phyloP scores from a whole-genome alignment of 2,329 filamentous ascomycete genomes.

The Penicillium rolfsii region DNA sequence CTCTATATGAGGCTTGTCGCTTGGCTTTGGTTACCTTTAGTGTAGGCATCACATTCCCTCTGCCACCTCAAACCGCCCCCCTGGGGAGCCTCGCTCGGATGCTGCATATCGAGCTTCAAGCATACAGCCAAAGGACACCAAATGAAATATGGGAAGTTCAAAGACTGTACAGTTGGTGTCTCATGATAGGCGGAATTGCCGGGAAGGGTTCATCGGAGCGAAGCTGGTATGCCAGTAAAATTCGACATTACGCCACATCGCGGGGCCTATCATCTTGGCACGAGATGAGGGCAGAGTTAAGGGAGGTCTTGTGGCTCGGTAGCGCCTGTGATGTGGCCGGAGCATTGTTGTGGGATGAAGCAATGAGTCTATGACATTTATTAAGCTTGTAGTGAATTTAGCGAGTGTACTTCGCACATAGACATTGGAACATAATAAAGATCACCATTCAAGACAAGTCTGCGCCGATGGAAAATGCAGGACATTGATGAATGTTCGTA shows the following conservation, averaged over 20 bases:
- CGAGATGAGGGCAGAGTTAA: neutral
- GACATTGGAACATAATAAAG: neutral
- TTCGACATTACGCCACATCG: neutral
- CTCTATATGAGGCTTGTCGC: neutral
- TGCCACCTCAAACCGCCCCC: neutral
- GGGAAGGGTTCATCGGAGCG: neutral
- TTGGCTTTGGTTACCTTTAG: constrained; percentile 1
- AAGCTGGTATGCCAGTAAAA: neutral
- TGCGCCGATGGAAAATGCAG: too few species aligned
- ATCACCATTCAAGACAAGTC: neutral
- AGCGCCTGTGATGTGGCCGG: neutral
- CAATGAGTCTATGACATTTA: neutral
- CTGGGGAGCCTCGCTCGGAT: neutral
- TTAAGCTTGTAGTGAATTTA: neutral
- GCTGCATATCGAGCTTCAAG: neutral
- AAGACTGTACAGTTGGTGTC: constrained; percentile 1
- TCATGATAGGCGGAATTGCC: neutral
- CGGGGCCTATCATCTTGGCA: neutral
- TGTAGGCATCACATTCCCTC: neutral
- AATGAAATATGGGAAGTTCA: neutral
- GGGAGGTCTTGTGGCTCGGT: neutral
- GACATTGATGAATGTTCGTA: neutral
- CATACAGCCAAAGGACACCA: neutral
- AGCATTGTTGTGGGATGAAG: neutral
- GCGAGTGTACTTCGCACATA: neutral